Evolutionary conservation across 1,284 basidiomycete genomes (phyloP).

Genomic region (Boletus semigastroideus): DNA sequence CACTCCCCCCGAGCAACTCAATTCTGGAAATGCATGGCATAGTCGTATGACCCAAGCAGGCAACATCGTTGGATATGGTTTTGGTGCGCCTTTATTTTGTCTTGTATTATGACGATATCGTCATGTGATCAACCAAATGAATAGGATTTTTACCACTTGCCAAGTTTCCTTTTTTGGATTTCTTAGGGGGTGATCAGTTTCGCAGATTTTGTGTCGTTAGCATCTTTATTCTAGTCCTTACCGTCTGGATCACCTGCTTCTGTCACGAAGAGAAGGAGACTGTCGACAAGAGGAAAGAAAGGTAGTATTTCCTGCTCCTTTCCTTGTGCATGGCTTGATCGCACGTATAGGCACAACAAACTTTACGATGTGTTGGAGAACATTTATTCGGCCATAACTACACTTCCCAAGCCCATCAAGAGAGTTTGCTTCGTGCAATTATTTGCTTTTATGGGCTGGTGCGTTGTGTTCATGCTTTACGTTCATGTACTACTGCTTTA

Average conservation of each 20-base stretch:
- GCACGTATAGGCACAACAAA: slow-evolving; percentile 35
- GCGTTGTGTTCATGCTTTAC: slow-evolving; percentile 26
- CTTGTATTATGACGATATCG: neutral
- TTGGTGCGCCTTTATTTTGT: slow-evolving; percentile 51
- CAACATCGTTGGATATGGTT: slow-evolving; percentile 89
- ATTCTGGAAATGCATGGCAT: slow-evolving; percentile 96
- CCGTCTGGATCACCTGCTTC: slow-evolving; percentile 86
- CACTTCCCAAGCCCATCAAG: slow-evolving; percentile 79
- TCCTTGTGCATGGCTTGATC: slow-evolving; percentile 5
- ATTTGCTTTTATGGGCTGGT: slow-evolving; percentile 93
- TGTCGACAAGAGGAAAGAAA: slow-evolving; percentile 43
- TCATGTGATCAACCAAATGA: neutral
- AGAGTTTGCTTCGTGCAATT: slow-evolving; percentile 90
- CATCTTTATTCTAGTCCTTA: slow-evolving; percentile 74
- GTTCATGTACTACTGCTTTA: neutral
- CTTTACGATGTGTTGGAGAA: slow-evolving; percentile 69
- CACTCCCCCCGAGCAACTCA: slow-evolving; percentile 84
- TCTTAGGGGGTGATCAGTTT: slow-evolving; percentile 93
- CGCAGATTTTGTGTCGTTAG: slow-evolving; percentile 92
- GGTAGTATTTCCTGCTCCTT: slow-evolving; percentile 30
- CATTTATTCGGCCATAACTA: slow-evolving; percentile 71
- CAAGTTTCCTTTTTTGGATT: slow-evolving; percentile 68
- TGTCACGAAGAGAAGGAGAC: slow-evolving; percentile 77
- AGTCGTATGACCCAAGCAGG: slow-evolving; percentile 94
- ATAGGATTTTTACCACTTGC: slow-evolving; percentile 84